These are phyloP conservation scores for Erodium maritimum DNA, from an alignment of 345 rosid species.

Conservation along the genomic window DNA sequence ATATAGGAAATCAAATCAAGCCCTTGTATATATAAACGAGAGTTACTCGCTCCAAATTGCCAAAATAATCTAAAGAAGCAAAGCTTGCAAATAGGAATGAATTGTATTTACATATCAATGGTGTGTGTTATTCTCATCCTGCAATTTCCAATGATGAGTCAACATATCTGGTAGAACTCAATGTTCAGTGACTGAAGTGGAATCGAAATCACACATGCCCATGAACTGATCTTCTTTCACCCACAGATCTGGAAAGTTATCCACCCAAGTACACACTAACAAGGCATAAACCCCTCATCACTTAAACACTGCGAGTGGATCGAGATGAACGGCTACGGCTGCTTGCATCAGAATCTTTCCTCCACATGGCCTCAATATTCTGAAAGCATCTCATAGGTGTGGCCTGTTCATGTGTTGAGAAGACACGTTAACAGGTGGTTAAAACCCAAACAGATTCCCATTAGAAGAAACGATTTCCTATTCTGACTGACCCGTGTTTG, in stretches of 20 bases:
- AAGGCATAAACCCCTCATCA: neutral
- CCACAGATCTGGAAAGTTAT: too few species aligned
- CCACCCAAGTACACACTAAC: neutral
- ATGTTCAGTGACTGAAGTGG: neutral
- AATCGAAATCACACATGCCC: neutral
- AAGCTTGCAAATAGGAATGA: neutral
- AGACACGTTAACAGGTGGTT: neutral
- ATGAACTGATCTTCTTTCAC: neutral
- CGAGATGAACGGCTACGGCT: conserved; percentile 40
- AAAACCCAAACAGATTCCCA: neutral
- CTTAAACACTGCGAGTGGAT: conserved; percentile 11
- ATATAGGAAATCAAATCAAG: too few species aligned
- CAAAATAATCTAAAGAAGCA: too few species aligned
- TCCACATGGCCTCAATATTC: conserved; percentile 27
- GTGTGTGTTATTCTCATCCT: neutral
- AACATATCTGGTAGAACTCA: neutral
- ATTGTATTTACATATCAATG: neutral
- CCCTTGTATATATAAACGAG: too few species aligned
- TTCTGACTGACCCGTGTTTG: neutral
- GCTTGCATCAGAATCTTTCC: conserved; percentile 40
- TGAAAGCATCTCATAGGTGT: conserved; percentile 38
- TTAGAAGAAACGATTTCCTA: neutral
- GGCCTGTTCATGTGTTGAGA: conserved; percentile 21
- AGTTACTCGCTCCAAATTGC: too few species aligned
- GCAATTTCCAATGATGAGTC: neutral